Evolutionary conservation across 768 basidiomycete species (phyloP), one percentile per base, ranked within the genome.

Genomic region (Floccularia luteovirens): DNA sequence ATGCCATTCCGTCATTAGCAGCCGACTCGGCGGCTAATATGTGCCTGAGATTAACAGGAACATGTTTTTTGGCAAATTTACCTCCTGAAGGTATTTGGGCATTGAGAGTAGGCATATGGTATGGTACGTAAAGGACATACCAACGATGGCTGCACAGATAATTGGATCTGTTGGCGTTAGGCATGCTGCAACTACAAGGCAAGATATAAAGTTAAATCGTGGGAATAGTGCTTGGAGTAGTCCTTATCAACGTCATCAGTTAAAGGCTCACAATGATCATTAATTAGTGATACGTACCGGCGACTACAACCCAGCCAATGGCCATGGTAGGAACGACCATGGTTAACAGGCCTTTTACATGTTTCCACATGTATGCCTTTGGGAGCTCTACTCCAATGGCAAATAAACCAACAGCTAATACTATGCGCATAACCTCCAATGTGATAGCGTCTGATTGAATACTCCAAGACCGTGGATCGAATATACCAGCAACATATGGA

Each of bases 341-440:
- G 28, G 74, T 55, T 2, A 79, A 43, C 0, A 89, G 61, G 27
- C 87, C 77, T 49, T 73, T 82, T 30, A 76, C 85, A 51, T 94
- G 90, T 21, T 80, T 71, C 19, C 68, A 67, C 71, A 97, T 78
- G 64, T 97, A 97, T 1, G 79, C 75, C 41, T 76, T 68, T 0
- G 94, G 93, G 24, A 98, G 68, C 57, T 99, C 93, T 19, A 94
- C 90, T 2, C 94, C 94, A 23, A 97, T 90, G 5, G 93, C 88
- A 51, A 99, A 99, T 1, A 98, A 76, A 20, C 90, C 89, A 1
- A 87, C 82, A 2, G 84, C 93, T 32, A 99, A 84, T 36, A 96
- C 86, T 24, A 96, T 61, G 6, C 92, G 74, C 64, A 82, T 92
- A 13, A 94, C 63, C 59, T 94, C 92, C 13, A 63, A 59, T 1